Evolutionary conservation across 257 asterid genomes (phyloP), one percentile per base, ranked within the genome.

Genomic region (Solanum ossicruentum): DNA sequence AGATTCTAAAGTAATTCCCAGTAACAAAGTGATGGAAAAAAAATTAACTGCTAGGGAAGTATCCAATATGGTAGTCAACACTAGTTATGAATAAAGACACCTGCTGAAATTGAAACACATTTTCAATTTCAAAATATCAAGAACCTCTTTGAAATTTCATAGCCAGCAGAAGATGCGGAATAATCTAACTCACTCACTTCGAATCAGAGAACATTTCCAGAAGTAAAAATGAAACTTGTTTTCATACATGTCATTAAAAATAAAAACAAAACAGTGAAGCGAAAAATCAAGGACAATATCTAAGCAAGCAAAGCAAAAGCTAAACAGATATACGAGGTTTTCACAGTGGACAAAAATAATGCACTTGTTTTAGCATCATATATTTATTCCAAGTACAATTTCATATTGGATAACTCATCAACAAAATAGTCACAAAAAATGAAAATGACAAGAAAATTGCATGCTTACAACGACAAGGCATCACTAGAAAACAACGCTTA

Each of bases 271-370:
- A 13, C 13, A 18, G 1, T 28, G 17, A 75, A 73, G 18, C 1
- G 36, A 84, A 72, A 75, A 51, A 5, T 84, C 6, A 39, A 85
- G 82, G 84, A 87, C 86, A 89, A 89, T 89, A 89, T 87, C 89
- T 83, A 83, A 69, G 75, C 54, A 88, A 10, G 10, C 80, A 72
- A 16, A 41, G 43, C 3, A 21, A 13, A 66, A 65, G 10, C 45
- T 28, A 13, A 80, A 82, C 52, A 75, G 84, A 70, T 51, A 71
- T 66, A 36, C 67, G 72, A 11, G 18, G 55, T 54, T 21, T 23
- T 23, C 8, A 17, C 39, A 61, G 18, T 11, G 39, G 18, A 12
- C 49, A 41, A 71, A 28, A 71, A 18, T 6, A 45, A 23, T 21
- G 81, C 20, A 28, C 32, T 1, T 28, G 32, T 28, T 28, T 28